These are phyloP conservation scores for Podila epigama DNA, from an alignment of 192 early-diverging fungal species.

Conservation along the genomic window DNA sequence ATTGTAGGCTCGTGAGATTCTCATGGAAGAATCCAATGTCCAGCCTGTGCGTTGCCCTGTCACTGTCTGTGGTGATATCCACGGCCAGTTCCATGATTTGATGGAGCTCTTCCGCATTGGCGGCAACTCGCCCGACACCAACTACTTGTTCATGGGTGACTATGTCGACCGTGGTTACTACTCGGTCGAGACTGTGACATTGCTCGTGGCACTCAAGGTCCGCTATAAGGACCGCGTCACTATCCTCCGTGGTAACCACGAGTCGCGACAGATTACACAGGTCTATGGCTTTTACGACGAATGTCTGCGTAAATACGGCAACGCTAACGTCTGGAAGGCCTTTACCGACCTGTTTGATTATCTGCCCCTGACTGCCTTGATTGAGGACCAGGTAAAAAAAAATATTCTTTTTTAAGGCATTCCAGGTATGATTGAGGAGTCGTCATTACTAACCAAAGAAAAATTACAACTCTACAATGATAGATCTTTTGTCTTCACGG, in stretches of 20 bases:
- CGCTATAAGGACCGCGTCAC: slow-evolving; percentile 92
- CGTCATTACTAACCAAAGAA: no score
- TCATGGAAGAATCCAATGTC: slow-evolving; percentile 96
- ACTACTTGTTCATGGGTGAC: slow-evolving; percentile 99
- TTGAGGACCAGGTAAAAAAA: slow-evolving; percentile 93
- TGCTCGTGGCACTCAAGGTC: slow-evolving; percentile 96
- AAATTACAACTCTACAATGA: no score
- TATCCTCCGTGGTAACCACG: slow-evolving; percentile 98
- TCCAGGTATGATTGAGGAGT: neutral
- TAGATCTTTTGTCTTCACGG: slow-evolving; percentile 99
- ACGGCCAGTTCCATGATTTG: slow-evolving; percentile 99
- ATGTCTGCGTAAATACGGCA: slow-evolving; percentile 97
- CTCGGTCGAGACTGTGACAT: slow-evolving; percentile 96
- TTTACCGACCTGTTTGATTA: slow-evolving; percentile 99
- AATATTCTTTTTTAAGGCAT: neutral
- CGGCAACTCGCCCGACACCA: slow-evolving; percentile 95
- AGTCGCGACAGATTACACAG: slow-evolving; percentile 98
- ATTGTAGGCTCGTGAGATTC: slow-evolving; percentile 93
- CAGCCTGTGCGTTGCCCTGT: slow-evolving; percentile 98
- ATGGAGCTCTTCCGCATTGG: slow-evolving; percentile 97
- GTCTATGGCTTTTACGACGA: slow-evolving; percentile 99
- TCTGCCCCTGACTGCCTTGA: slow-evolving; percentile 93
- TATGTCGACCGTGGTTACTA: slow-evolving; percentile 99
- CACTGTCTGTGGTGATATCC: slow-evolving; percentile 98
- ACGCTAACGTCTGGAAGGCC: slow-evolving; percentile 97